phyloP scores from a whole-genome alignment of 176 grass and related monocot genomes.

The Cenchrus purpureus region DNA sequence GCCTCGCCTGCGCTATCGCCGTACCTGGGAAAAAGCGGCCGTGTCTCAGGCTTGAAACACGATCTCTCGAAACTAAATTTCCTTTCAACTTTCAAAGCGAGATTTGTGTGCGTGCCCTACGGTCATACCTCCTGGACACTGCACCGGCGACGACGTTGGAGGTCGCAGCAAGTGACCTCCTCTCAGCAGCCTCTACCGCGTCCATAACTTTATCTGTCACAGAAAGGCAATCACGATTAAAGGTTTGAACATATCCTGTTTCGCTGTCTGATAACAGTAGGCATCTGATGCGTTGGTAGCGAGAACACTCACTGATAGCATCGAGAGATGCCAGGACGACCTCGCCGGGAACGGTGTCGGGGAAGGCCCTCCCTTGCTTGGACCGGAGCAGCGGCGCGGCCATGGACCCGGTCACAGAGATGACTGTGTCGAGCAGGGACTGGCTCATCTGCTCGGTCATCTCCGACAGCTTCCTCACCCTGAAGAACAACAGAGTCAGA shows the following conservation, averaged over 20 bases:
- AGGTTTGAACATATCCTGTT: neutral
- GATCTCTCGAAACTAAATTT: neutral
- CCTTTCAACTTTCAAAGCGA: neutral
- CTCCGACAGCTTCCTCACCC: slow-evolving; percentile 82
- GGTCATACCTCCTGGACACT: slow-evolving; percentile 61
- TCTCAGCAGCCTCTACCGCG: slow-evolving; percentile 81
- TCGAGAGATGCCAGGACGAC: slow-evolving; percentile 84
- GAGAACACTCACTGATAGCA: slow-evolving; percentile 71
- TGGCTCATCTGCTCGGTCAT: slow-evolving; percentile 95
- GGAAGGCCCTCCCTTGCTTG: slow-evolving; percentile 69
- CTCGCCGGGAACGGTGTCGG: slow-evolving; percentile 68
- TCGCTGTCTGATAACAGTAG: no score
- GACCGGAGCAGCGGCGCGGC: slow-evolving; percentile 67
- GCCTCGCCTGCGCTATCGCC: slow-evolving; percentile 81
- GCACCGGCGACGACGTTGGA: slow-evolving; percentile 71
- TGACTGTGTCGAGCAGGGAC: slow-evolving; percentile 71
- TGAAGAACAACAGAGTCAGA: slow-evolving; percentile 28
- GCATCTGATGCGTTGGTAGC: neutral
- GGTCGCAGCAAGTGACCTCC: slow-evolving; percentile 66
- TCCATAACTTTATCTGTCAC: slow-evolving; percentile 85
- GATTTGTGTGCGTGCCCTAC: neutral
- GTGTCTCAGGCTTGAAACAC: neutral
- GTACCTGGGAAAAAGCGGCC: slow-evolving; percentile 41
- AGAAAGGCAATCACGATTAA: slow-evolving; percentile 2
- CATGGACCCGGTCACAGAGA: slow-evolving; percentile 74